Evolutionary conservation across 106 monocot species (phyloP).

Genomic region (Iris macrosiphon): DNA sequence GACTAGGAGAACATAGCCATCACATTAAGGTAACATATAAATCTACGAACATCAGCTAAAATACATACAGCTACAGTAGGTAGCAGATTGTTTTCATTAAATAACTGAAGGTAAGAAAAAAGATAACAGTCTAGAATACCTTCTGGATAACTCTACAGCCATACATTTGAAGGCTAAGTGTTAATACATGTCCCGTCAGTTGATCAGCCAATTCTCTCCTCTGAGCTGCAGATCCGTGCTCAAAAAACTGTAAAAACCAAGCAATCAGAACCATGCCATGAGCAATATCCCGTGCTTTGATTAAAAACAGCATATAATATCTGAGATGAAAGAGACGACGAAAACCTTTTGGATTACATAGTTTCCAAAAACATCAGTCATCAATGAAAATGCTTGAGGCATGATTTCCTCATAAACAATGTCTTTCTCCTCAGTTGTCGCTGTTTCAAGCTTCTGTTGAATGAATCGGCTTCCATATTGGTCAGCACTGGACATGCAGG

Average conservation of each 20-base stretch:
- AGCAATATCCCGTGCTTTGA: too few relatives aligned
- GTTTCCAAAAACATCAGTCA: constrained; percentile 96
- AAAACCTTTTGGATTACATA: constrained; percentile 88
- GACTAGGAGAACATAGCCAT: too few relatives aligned
- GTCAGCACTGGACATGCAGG: constrained; percentile 45
- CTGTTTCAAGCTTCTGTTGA: constrained; percentile 86
- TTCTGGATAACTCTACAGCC: constrained; percentile 83
- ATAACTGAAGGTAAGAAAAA: background rate
- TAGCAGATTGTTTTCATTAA: background rate
- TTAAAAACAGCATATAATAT: background rate
- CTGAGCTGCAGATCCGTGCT: constrained; percentile 64
- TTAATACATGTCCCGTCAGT: constrained; percentile 51
- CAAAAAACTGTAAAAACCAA: constrained; percentile 53
- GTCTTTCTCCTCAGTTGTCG: constrained; percentile 56
- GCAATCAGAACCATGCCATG: background rate
- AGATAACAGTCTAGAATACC: constrained; percentile 20
- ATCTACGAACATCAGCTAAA: too few relatives aligned
- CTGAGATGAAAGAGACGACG: too few relatives aligned
- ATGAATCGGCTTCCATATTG: constrained; percentile 89
- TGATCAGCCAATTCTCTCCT: constrained; percentile 63
- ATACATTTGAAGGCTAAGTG: constrained; percentile 84
- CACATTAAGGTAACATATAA: too few relatives aligned
- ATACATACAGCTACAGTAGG: background rate
- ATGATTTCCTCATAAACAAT: constrained; percentile 72
- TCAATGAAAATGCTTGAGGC: constrained; percentile 49